These are phyloP conservation scores for Ophiocordyceps polyrhachis-furcata DNA, from an alignment of 2,329 filamentous ascomycete species.

Conservation along the genomic window DNA sequence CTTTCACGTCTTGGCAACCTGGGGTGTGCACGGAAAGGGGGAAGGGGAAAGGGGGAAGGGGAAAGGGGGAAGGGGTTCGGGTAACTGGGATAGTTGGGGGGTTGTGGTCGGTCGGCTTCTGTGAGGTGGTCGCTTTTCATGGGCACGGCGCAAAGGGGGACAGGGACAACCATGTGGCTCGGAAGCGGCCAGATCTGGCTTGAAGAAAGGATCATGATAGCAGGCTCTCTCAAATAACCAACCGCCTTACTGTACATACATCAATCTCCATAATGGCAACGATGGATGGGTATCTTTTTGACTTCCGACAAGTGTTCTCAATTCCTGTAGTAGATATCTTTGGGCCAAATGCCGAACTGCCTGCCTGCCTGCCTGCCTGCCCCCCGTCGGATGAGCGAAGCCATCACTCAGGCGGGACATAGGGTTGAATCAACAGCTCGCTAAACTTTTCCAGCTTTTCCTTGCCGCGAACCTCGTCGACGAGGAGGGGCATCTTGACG, in stretches of 20 bases:
- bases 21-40: not conserved
- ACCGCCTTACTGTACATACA: not conserved
- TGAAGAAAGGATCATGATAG: not conserved
- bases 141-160: not conserved
- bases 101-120: not conserved
- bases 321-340: no score
- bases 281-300: not conserved
- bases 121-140: not conserved
- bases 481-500: slow-evolving; percentile 89
- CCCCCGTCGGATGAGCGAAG: not conserved
- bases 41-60: no score
- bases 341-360: no score
- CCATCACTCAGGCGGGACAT: slow-evolving; percentile 40
- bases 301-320: not conserved
- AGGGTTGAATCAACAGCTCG: slow-evolving; percentile 64
- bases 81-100: not conserved
- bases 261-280: not conserved
- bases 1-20: not conserved
- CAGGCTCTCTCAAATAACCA: not conserved
- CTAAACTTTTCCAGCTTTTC: slow-evolving; percentile 84
- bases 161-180: not conserved
- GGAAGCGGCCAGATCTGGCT: not conserved
- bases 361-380: no score
- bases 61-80: no score
- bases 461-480: slow-evolving; percentile 91